Conservation (phyloP, 495 filamentous ascomycete species). For the Sporormia fimetaria region DNA sequence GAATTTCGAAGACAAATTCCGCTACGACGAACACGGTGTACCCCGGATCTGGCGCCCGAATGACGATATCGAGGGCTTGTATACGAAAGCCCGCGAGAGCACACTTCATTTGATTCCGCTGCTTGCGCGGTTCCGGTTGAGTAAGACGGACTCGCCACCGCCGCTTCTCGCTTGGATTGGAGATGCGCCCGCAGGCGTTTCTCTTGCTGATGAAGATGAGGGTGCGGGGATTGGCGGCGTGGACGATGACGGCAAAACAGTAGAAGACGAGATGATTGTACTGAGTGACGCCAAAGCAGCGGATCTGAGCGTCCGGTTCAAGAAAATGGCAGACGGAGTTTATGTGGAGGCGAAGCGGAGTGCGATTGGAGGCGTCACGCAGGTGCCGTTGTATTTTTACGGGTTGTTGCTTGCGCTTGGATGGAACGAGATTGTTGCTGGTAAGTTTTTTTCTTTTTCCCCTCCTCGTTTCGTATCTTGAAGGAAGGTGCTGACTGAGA, state of each 20-base stretch:
- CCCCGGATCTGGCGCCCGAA: constrained; percentile 94
- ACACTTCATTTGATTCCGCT: constrained; percentile 84
- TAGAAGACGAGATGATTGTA: constrained; percentile 93
- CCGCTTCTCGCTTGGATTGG: constrained; percentile 76
- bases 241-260: constrained; percentile 81
- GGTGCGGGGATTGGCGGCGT: constrained; percentile 74
- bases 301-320: constrained; percentile 87
- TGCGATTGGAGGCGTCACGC: constrained; percentile 88
- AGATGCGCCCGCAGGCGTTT: constrained; percentile 58
- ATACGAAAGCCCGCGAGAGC: constrained; percentile 80
- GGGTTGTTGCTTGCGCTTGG: constrained; percentile 76
- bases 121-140: constrained; percentile 68
- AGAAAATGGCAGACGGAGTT: constrained; percentile 92
- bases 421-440: constrained; percentile 92
- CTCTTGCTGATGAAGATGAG: constrained; percentile 80
- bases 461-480: background rate
- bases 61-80: constrained; percentile 92
- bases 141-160: constrained; percentile 58
- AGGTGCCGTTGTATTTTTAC: constrained; percentile 92
- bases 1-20: constrained; percentile 98
- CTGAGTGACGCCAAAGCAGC: constrained; percentile 75
- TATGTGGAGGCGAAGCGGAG: constrained; percentile 95
- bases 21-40: constrained; percentile 90
- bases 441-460: constrained; percentile 41
- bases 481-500: constrained; percentile 30